Evolutionary conservation across 257 asterid species (phyloP), one percentile per base, ranked within the genome.

Genomic region (Nicotiana otophora): DNA sequence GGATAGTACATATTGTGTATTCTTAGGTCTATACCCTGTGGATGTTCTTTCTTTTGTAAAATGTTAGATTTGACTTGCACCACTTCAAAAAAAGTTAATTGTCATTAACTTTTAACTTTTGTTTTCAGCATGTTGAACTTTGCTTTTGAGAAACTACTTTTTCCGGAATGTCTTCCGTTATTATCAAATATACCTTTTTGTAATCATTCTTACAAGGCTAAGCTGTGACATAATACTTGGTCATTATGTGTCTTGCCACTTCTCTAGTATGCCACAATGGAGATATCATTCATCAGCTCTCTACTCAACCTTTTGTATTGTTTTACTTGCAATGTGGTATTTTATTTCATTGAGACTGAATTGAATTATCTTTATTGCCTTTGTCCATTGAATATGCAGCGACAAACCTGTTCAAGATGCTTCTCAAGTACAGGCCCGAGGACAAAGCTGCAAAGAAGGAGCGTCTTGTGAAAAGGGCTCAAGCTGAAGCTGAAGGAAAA

Each of bases 401-500:
- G 1, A 89, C 91, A 23, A 89, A 34, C 81, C 84, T 89, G 16
- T 89, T 89, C 86, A 89, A 89, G 89, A 83, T 88, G 87, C 87
- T 88, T 9, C 86, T 88, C 12, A 88, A 88, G 85, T 88, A 88
- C 84, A 85, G 90, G 31, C 91, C 91, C 1, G 91, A 89, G 81
- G 90, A 87, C 79, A 87, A 85, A 60, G 90, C 90, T 33, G 86
- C 89, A 7, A 87, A 89, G 82, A 89, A 85, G 28, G 91, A 87
- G 10, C 87, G 91, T 5, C 87, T 89, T 63, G 75, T 87, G 23
- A 89, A 87, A 53, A 87, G 90, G 46, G 91, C 91, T 78, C 89
- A 87, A 70, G 90, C 91, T 81, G 91, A 89, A 75, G 80, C 87
- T 4, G 90, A 89, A 82, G 91, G 91, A 62, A 89, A 89, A 55